These are phyloP conservation scores for Rhizoctonia solani DNA, from an alignment of 1,284 basidiomycete species.

Conservation along the genomic window DNA sequence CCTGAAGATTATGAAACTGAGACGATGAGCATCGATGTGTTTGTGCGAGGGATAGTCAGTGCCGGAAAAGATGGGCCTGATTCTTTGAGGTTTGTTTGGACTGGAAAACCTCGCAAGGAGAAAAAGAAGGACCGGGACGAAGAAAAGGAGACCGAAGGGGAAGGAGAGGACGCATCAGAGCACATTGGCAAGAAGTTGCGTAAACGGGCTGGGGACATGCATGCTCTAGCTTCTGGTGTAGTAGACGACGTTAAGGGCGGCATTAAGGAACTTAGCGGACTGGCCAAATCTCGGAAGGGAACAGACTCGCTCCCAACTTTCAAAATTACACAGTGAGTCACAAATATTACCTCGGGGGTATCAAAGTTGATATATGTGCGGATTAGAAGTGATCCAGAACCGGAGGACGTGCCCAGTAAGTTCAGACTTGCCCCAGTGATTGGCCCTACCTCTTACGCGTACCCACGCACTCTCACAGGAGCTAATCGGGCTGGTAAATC, in stretches of 20 bases:
- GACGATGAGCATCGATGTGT: conserved; percentile 31
- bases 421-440: neutral
- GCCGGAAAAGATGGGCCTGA: conserved; percentile 35
- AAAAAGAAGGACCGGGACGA: conserved; percentile 63
- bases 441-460: neutral
- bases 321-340: conserved; percentile 30
- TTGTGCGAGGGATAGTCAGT: conserved; percentile 26
- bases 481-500: conserved; percentile 10
- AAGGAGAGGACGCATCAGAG: conserved; percentile 26
- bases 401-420: conserved; percentile 10
- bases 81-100: conserved; percentile 35
- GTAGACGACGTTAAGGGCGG: conserved; percentile 32
- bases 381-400: conserved; percentile 24
- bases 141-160: conserved; percentile 47
- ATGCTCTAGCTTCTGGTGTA: conserved; percentile 29
- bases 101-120: conserved; percentile 38
- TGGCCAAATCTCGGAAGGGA: conserved; percentile 26
- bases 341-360: no score
- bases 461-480: neutral
- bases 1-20: conserved; percentile 49
- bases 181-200: conserved; percentile 30
- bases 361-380: neutral
- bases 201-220: conserved; percentile 25
- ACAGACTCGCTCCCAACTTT: conserved; percentile 24
- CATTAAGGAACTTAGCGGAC: conserved; percentile 24